Percentiles rank a stretch among this genome's conserved stretches.
Conservation (phyloP, 1,284 basidiomycete species). For the Papiliotrema flavescens region DNA sequence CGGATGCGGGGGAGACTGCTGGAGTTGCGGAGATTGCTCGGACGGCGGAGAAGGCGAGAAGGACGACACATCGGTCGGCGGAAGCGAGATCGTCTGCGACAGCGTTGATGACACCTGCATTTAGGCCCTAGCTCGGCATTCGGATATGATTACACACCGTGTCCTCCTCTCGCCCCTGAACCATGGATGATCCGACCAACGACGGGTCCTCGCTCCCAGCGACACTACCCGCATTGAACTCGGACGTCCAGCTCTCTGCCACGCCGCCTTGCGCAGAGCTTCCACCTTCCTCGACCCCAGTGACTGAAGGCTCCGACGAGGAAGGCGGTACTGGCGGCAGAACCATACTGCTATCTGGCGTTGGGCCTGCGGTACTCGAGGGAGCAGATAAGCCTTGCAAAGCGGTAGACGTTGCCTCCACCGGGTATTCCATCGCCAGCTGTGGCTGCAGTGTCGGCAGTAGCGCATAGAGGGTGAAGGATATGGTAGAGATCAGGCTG, state of each 20-base stretch:
- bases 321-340: constrained; percentile 8
- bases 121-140: background rate
- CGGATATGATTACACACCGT: constrained; percentile 17
- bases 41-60: constrained; percentile 34
- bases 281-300: background rate
- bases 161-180: constrained; percentile 26
- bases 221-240: constrained; percentile 18
- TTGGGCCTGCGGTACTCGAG: constrained; percentile 2
- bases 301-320: background rate
- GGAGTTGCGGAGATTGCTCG: constrained; percentile 19
- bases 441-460: constrained; percentile 45
- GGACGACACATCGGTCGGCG: constrained; percentile 39
- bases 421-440: constrained; percentile 37
- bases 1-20: constrained; percentile 20
- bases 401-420: constrained; percentile 39
- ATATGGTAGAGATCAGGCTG: constrained; percentile 43
- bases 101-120: constrained; percentile 32
- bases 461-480: constrained; percentile 48
- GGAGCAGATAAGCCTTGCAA: constrained; percentile 23
- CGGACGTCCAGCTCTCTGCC: constrained; percentile 36
- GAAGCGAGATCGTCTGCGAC: constrained; percentile 44
- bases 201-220: constrained; percentile 10
- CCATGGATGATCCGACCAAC: constrained; percentile 7
- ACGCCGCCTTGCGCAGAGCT: constrained; percentile 1
- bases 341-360: constrained; percentile 25